Percentiles rank a stretch among this genome's conserved stretches.
These are phyloP conservation scores for Cubamyces sp. DNA, from an alignment of 768 basidiomycete species.

Conservation along the genomic window DNA sequence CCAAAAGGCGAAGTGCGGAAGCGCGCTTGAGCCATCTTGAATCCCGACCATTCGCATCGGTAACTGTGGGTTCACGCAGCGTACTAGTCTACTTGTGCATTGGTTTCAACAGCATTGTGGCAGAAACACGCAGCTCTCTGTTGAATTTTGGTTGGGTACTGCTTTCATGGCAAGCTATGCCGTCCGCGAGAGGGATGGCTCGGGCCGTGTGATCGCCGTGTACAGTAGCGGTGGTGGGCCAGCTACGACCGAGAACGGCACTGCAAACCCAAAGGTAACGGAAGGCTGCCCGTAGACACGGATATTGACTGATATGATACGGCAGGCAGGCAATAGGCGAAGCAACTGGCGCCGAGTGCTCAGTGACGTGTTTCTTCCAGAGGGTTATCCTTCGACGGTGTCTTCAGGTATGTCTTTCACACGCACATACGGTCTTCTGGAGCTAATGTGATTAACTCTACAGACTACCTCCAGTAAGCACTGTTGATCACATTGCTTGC, in stretches of 20 bases:
- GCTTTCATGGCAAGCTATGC: background rate
- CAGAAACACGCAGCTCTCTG: too few species aligned
- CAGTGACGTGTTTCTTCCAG: conserved; percentile 59
- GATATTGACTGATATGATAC: too few species aligned
- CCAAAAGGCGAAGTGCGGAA: too few species aligned
- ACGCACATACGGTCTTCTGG: background rate
- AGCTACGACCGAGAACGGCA: too few species aligned
- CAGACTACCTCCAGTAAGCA: conserved; percentile 27
- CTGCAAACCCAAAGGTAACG: too few species aligned
- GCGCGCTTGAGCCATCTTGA: too few species aligned
- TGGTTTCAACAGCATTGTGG: too few species aligned
- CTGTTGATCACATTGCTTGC: background rate
- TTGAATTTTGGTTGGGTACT: too few species aligned
- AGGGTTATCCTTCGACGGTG: conserved; percentile 63
- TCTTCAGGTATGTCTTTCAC: conserved; percentile 50
- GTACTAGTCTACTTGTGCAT: background rate
- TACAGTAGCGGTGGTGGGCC: background rate
- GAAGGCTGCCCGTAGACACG: too few species aligned
- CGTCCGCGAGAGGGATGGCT: conserved; percentile 24
- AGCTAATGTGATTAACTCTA: background rate
- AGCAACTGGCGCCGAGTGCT: conserved; percentile 34
- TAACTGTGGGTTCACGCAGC: background rate
- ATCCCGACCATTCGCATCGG: too few species aligned
- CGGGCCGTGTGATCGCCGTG: conserved; percentile 19
- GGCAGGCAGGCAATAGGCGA: background rate